These are phyloP conservation scores for Leishmania major DNA, from an alignment of 208 protist genomes.

Conservation along the genomic window DNA sequence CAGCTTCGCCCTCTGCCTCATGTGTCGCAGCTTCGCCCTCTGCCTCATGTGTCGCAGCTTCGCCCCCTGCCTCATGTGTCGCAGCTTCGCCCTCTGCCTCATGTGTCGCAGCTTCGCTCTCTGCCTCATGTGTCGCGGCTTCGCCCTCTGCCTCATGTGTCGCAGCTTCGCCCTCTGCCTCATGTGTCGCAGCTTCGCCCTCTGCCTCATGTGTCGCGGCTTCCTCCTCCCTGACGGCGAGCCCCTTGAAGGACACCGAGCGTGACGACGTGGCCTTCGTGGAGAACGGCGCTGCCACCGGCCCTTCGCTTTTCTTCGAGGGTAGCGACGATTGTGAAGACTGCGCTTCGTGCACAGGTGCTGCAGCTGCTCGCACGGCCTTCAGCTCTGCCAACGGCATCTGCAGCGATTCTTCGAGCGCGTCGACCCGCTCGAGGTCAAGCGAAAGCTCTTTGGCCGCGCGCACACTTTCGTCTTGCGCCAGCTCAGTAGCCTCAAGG, in stretches of 20 bases:
- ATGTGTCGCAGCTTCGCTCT: neutral
- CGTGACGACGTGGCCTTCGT: neutral
- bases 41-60: neutral
- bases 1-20: neutral
- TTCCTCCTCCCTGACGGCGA: neutral
- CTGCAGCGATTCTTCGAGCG: slow-evolving; percentile 15
- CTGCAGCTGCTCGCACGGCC: neutral
- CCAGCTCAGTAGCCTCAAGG: slow-evolving; percentile 24
- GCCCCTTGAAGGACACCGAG: neutral
- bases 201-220: neutral
- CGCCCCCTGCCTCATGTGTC: neutral
- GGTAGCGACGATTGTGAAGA: neutral
- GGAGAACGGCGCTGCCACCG: neutral
- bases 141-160: neutral
- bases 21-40: neutral
- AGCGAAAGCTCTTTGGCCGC: slow-evolving; percentile 25
- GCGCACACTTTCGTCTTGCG: slow-evolving; percentile 32
- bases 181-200: neutral
- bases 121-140: neutral
- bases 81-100: neutral
- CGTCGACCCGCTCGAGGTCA: slow-evolving; percentile 6
- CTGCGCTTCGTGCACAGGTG: neutral
- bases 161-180: neutral
- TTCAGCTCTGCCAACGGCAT: slow-evolving; percentile 6
- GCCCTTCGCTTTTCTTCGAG: neutral